phyloP scores from a whole-genome alignment of 148 eudicot species.

The Arctostaphylos glauca region DNA sequence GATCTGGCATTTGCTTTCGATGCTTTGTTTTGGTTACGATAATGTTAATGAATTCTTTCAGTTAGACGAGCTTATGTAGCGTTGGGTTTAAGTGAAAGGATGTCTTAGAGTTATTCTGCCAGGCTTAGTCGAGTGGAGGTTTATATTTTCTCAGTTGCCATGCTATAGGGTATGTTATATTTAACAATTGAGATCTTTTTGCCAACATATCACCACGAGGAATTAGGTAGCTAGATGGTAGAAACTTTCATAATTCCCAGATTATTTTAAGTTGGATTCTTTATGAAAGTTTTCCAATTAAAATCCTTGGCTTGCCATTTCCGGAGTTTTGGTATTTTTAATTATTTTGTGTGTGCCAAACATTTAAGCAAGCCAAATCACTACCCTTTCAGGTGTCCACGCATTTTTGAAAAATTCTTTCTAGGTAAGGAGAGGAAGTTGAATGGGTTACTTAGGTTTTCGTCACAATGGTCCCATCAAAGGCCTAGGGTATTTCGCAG shows the following conservation, averaged over 20 bases:
- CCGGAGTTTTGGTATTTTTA: not conserved
- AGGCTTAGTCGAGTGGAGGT: not conserved
- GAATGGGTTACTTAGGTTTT: not conserved
- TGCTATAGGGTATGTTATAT: not conserved
- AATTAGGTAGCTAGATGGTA: not conserved
- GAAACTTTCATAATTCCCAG: not conserved
- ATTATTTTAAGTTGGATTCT: not conserved
- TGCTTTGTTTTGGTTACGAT: too few species aligned
- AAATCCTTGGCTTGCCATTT: conserved; percentile 10
- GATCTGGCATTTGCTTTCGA: not conserved
- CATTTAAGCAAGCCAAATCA: not conserved
- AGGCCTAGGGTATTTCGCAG: not conserved
- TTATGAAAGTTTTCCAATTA: not conserved
- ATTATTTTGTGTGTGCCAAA: not conserved
- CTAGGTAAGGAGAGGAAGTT: not conserved
- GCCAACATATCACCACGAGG: not conserved
- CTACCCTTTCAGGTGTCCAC: not conserved
- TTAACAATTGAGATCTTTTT: not conserved
- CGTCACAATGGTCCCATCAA: not conserved
- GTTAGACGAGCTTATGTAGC: not conserved
- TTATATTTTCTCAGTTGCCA: not conserved
- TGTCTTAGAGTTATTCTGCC: not conserved
- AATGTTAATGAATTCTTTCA: too few species aligned
- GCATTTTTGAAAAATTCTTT: not conserved
- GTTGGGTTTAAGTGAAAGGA: not conserved